Evolutionary conservation across 768 basidiomycete species (phyloP).

Genomic region (Termitomyces titanicus): DNA sequence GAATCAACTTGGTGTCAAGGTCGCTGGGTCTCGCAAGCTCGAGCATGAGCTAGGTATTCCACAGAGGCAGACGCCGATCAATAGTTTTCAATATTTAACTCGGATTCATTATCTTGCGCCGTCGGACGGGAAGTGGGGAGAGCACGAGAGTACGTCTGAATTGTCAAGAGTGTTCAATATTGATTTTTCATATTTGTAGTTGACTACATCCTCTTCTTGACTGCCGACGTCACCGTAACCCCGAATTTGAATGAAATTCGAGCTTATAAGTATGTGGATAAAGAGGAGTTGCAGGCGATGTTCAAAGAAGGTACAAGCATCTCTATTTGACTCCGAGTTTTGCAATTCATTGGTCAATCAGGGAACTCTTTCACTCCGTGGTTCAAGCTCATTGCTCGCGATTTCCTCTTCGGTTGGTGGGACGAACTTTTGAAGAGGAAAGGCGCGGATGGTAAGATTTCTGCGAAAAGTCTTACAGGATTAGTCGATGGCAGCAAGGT

Average conservation of each 20-base stretch:
- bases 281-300: conserved; percentile 87
- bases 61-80: conserved; percentile 65
- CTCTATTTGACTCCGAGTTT: neutral
- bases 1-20: conserved; percentile 77
- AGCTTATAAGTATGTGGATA: conserved; percentile 87
- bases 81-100: conserved; percentile 91
- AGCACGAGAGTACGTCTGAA: conserved; percentile 80
- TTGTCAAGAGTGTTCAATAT: neutral
- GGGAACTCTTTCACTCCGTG: conserved; percentile 94
- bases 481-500: conserved; percentile 73
- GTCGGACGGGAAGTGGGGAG: conserved; percentile 90
- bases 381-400: conserved; percentile 97
- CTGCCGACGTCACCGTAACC: conserved; percentile 77
- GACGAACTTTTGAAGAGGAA: conserved; percentile 75
- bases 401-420: conserved; percentile 99
- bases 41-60: conserved; percentile 97
- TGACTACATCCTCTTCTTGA: conserved; percentile 96
- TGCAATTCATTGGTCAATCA: conserved; percentile 24
- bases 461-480: conserved; percentile 61
- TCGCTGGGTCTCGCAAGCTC: conserved; percentile 93
- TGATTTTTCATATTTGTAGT: conserved; percentile 45
- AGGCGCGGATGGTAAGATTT: conserved; percentile 50
- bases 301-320: conserved; percentile 71
- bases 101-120: conserved; percentile 98
- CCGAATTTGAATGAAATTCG: conserved; percentile 91